Evolutionary conservation across 805 yeast species (phyloP).

Genomic region (Metschnikowia henanensis): DNA sequence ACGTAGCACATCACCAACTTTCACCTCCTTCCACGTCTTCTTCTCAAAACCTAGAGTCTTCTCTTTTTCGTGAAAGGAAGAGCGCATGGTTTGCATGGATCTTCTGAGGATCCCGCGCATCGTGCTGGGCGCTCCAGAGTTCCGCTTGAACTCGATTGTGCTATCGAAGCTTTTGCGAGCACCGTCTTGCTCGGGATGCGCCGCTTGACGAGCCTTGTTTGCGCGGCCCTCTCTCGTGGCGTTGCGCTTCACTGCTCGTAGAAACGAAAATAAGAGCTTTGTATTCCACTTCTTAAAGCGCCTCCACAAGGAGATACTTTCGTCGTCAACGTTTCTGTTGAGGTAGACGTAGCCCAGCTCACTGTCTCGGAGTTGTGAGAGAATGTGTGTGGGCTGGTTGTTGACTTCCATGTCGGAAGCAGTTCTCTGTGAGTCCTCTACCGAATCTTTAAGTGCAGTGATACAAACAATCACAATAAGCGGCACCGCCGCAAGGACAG

Average conservation of each 20-base stretch:
- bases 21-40: slow-evolving; percentile 61
- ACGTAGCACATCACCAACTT: slow-evolving; percentile 73
- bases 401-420: slow-evolving; percentile 66
- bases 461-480: slow-evolving; percentile 73
- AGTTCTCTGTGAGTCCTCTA: slow-evolving; percentile 73
- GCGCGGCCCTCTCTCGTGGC: slow-evolving; percentile 39
- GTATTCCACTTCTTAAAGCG: slow-evolving; percentile 56
- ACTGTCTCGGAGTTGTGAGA: slow-evolving; percentile 43
- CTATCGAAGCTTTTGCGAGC: slow-evolving; percentile 37
- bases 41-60: slow-evolving; percentile 26
- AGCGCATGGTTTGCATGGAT: slow-evolving; percentile 17
- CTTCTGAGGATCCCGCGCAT: slow-evolving; percentile 8
- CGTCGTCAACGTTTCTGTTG: slow-evolving; percentile 64
- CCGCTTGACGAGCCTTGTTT: slow-evolving; percentile 22
- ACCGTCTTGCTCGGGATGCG: slow-evolving; percentile 1
- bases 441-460: slow-evolving; percentile 75
- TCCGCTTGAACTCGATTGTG: slow-evolving; percentile 9
- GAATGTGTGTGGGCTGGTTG: slow-evolving; percentile 68
- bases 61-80: slow-evolving; percentile 10
- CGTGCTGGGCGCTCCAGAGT: slow-evolving; percentile 8
- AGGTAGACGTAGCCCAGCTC: slow-evolving; percentile 26
- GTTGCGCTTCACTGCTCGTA: slow-evolving; percentile 29
- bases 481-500: slow-evolving; percentile 79
- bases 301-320: slow-evolving; percentile 68
- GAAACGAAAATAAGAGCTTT: slow-evolving; percentile 26